A percentile compares a stretch with the other conserved stretches of the same genome.
These are phyloP conservation scores for Boletus sp. DNA, from an alignment of 768 basidiomycete genomes.

Conservation along the genomic window DNA sequence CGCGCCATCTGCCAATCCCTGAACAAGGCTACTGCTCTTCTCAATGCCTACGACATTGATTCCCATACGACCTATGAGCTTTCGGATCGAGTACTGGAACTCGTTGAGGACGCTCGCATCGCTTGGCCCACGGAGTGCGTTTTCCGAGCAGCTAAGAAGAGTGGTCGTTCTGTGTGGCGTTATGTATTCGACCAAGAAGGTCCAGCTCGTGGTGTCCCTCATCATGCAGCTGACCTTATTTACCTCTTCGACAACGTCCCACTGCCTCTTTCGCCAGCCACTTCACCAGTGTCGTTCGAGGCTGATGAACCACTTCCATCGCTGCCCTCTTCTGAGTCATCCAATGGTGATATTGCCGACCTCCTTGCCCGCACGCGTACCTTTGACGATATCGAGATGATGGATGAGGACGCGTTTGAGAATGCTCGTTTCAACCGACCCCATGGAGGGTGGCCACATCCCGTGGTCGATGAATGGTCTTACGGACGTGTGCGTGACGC, in stretches of 20 bases:
- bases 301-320: slow-evolving; percentile 32
- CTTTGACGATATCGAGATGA: slow-evolving; percentile 26
- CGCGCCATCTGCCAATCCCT: slow-evolving; percentile 76
- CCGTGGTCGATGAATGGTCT: slow-evolving; percentile 63
- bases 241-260: slow-evolving; percentile 80
- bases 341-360: slow-evolving; percentile 19
- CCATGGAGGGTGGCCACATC: slow-evolving; percentile 49
- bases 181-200: slow-evolving; percentile 84
- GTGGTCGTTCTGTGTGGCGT: slow-evolving; percentile 68
- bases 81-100: slow-evolving; percentile 63
- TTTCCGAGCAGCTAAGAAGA: slow-evolving; percentile 46
- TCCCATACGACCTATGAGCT: slow-evolving; percentile 65
- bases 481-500: slow-evolving; percentile 67
- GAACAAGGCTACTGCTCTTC: slow-evolving; percentile 54
- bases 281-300: slow-evolving; percentile 34
- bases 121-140: slow-evolving; percentile 77
- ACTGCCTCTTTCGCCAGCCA: slow-evolving; percentile 41
- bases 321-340: slow-evolving; percentile 30
- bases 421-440: slow-evolving; percentile 10
- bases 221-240: slow-evolving; percentile 70
- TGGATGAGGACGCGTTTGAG: slow-evolving; percentile 25
- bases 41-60: slow-evolving; percentile 72
- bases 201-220: slow-evolving; percentile 59
- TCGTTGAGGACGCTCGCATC: slow-evolving; percentile 71
- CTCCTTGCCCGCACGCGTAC: slow-evolving; percentile 17